Conservation (phyloP, 495 filamentous ascomycete genomes). For the Poronia punctata region DNA sequence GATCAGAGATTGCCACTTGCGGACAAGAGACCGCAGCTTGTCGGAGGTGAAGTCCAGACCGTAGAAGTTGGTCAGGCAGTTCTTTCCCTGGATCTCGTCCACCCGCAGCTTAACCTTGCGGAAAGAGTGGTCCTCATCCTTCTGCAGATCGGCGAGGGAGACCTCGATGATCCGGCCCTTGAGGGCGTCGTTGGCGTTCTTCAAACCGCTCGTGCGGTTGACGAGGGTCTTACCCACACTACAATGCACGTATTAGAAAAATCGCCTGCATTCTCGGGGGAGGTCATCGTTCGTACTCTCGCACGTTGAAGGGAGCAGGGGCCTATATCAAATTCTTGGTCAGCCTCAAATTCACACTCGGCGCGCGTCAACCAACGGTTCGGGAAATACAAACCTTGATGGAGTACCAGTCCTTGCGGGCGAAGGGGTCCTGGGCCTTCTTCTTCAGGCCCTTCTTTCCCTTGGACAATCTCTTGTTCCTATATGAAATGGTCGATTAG, state of each 20-base stretch:
- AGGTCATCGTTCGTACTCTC: conserved; percentile 68
- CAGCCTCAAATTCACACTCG: neutral
- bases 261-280: neutral
- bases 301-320: conserved; percentile 86
- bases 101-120: conserved; percentile 98
- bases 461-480: conserved; percentile 99
- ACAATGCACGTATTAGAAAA: conserved; percentile 28
- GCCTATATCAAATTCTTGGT: conserved; percentile 47
- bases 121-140: conserved; percentile 98
- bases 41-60: conserved; percentile 99
- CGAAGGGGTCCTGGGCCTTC: conserved; percentile 93
- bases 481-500: conserved; percentile 53
- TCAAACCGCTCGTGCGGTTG: conserved; percentile 97
- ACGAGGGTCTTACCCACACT: conserved; percentile 99
- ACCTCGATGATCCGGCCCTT: conserved; percentile 99
- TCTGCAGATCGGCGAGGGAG: conserved; percentile 96
- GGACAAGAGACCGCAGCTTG: conserved; percentile 96
- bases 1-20: conserved; percentile 98
- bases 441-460: conserved; percentile 99
- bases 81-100: conserved; percentile 98
- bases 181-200: conserved; percentile 98
- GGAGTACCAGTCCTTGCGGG: conserved; percentile 97
- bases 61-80: conserved; percentile 99
- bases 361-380: too few relatives aligned
- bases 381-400: conserved; percentile 64